Percentiles rank a stretch among this genome's conserved stretches.
Evolutionary conservation across 2,329 filamentous ascomycete species (phyloP).

Genomic region (Colletotrichum cordylinicola): DNA sequence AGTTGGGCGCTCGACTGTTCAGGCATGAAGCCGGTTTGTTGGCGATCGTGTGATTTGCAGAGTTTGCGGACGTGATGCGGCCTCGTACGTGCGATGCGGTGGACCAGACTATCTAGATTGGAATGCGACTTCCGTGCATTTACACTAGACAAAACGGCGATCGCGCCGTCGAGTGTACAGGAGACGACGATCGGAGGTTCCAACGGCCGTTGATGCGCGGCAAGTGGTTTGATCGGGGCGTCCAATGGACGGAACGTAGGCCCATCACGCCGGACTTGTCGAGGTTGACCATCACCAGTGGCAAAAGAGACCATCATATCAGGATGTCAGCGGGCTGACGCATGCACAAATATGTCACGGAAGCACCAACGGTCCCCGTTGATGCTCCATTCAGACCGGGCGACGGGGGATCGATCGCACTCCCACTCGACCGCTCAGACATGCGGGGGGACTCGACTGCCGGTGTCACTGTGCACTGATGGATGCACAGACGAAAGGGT

Average conservation of each 20-base stretch:
- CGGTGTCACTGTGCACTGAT: background rate
- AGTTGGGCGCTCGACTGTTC: background rate
- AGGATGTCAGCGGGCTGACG: background rate
- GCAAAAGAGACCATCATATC: background rate
- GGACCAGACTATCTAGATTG: background rate
- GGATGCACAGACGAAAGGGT: background rate
- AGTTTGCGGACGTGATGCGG: background rate
- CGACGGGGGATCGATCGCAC: background rate
- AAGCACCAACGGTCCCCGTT: background rate
- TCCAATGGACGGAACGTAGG: background rate
- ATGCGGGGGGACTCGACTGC: background rate
- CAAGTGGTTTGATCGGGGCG: background rate
- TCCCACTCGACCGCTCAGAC: background rate
- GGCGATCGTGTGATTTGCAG: background rate
- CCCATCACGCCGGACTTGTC: background rate
- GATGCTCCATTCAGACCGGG: background rate
- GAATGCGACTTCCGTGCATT: background rate
- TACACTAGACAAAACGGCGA: background rate
- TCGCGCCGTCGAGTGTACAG: background rate
- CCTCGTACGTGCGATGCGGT: background rate
- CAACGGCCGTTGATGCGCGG: background rate
- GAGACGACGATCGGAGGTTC: background rate
- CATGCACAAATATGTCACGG: background rate
- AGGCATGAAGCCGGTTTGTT: constrained; percentile 1
- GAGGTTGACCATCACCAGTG: background rate